phyloP scores from a whole-genome alignment of 768 basidiomycete genomes.

The Trametes cingulata region DNA sequence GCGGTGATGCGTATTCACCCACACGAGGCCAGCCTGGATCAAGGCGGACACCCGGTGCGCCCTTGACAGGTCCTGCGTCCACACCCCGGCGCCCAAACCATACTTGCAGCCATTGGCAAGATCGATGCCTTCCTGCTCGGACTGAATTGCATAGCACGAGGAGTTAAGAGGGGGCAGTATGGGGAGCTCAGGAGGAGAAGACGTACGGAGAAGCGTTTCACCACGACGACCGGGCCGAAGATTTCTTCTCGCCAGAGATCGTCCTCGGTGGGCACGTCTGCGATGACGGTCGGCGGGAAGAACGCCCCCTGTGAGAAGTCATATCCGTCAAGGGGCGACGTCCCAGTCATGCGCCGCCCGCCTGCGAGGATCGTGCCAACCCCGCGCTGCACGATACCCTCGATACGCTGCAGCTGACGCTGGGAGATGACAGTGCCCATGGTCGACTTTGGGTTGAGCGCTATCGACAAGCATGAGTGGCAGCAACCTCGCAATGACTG shows the following conservation, averaged over 20 bases:
- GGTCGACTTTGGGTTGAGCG: constrained; percentile 63
- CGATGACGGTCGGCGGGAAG: constrained; percentile 78
- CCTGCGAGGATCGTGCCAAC: constrained; percentile 56
- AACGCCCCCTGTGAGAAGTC: constrained; percentile 74
- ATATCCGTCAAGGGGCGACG: constrained; percentile 66
- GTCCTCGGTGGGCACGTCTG: constrained; percentile 54
- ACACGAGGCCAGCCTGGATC: constrained; percentile 77
- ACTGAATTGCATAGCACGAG: constrained; percentile 37
- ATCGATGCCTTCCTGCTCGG: constrained; percentile 62
- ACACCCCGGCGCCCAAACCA: constrained; percentile 79
- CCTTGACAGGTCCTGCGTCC: constrained; percentile 73
- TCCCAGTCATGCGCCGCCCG: constrained; percentile 63
- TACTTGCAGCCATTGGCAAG: constrained; percentile 80
- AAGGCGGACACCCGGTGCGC: constrained; percentile 72
- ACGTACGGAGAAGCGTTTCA: constrained; percentile 53
- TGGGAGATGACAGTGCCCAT: constrained; percentile 83
- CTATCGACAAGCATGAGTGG: constrained; percentile 39
- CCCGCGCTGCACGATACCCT: constrained; percentile 50
- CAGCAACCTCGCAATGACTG: neutral
- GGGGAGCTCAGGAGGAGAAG: neutral
- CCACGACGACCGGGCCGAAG: constrained; percentile 83
- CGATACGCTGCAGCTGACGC: constrained; percentile 64
- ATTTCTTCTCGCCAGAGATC: constrained; percentile 82
- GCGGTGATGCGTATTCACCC: constrained; percentile 89
- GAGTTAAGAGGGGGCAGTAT: constrained; percentile 3